Evolutionary conservation across 306 rosid genomes (phyloP), one percentile per base, ranked within the genome.

Genomic region (Trichosanthes cucumerina): DNA sequence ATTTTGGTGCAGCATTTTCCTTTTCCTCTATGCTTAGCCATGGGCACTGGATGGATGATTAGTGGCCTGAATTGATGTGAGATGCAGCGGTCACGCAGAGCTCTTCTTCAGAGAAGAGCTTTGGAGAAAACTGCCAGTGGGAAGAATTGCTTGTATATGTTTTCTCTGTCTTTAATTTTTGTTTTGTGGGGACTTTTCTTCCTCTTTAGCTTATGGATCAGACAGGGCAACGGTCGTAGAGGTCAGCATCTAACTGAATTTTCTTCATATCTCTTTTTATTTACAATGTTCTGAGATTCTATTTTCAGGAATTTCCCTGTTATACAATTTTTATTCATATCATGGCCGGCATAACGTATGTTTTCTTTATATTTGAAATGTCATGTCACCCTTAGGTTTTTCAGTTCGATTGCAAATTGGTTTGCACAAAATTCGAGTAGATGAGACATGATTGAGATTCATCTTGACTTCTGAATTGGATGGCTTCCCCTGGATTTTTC

Each of bases 121-220:
- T 77, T 77, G 53, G 80, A 38, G 43, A 77, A 77, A 21, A 43
- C 36, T 59, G 59, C 21, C 36, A 39, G 36, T 43, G 50, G 80
- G 47, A 77, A 41, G 41, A 38, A 77, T 43, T 41, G 21, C 71
- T 39, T 77, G 13, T 77, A 77, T 39, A 5, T 39, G 57, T 58
- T 77, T 5, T 77, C 56, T 84, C 71, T 95, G 18, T 95, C 97
- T 7, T 72, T 92, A 80, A 78, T 90, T 64, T 86, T 92, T 72
- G 82, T 83, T 82, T 71, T 89, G 74, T 92, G 98, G 98, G 94
- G 86, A 16, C 80, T 89, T 41, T 58, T 90, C 80, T 86, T 92
- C 80, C 89, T 92, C 81, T 80, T 83, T 83, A 89, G 93, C 83
- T 87, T 88, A 38, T 93, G 97, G 97, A 82, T 92, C 83, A 83